phyloP scores from a whole-genome alignment of 176 grass and related monocot species.

The Zoysia japonica region DNA sequence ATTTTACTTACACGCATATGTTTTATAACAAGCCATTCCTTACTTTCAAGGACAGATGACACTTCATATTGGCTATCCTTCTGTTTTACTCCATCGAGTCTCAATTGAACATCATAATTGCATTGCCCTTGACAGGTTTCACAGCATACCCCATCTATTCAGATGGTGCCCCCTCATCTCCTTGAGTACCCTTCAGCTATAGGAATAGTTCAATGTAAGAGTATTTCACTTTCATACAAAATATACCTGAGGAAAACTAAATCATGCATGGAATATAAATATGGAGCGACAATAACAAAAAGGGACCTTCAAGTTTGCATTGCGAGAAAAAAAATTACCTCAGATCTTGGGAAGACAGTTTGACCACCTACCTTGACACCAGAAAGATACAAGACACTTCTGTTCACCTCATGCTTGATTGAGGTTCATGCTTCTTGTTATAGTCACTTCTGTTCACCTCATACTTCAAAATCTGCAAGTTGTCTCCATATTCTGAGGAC shows the following conservation, averaged over 20 bases:
- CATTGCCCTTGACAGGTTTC: conserved; percentile 58
- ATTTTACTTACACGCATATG: conserved; percentile 47
- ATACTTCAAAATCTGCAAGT: conserved; percentile 55
- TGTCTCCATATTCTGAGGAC: conserved; percentile 64
- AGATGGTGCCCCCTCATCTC: conserved; percentile 39
- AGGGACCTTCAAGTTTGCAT: background rate
- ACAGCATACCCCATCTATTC: conserved; percentile 64
- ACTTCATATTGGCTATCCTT: conserved; percentile 45
- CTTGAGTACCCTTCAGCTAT: conserved; percentile 53
- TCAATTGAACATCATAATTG: conserved; percentile 72
- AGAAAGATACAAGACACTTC: conserved; percentile 72
- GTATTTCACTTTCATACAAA: background rate
- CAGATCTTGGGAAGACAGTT: conserved; percentile 67
- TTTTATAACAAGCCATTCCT: conserved; percentile 70
- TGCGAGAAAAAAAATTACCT: conserved; percentile 50
- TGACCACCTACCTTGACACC: conserved; percentile 67
- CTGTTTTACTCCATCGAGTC: conserved; percentile 61
- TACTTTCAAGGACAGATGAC: conserved; percentile 57
- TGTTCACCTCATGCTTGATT: conserved; percentile 43
- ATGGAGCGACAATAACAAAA: background rate
- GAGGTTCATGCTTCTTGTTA: conserved; percentile 42
- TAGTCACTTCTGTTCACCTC: conserved; percentile 52
- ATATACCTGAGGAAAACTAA: background rate
- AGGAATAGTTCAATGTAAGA: conserved; percentile 28
- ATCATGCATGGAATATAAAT: background rate